These are phyloP conservation scores for Mycena haematopus DNA, from an alignment of 768 basidiomycete genomes.

Conservation along the genomic window DNA sequence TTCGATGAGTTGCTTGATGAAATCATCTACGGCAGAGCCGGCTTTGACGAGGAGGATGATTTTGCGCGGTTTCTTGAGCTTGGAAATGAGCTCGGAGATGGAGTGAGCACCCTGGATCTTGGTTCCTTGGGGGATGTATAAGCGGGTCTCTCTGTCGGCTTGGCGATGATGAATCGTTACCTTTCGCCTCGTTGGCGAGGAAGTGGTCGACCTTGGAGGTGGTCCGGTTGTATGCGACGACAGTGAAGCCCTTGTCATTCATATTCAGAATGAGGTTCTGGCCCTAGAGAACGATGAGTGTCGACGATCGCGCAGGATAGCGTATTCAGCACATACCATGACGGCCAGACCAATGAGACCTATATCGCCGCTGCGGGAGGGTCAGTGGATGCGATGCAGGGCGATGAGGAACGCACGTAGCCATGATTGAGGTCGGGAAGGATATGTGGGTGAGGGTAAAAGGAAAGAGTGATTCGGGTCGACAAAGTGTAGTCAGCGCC, in stretches of 20 bases:
- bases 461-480: conserved; percentile 37
- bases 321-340: conserved; percentile 68
- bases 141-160: conserved; percentile 24
- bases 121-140: conserved; percentile 65
- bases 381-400: conserved; percentile 27
- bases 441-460: conserved; percentile 41
- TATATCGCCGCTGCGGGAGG: conserved; percentile 82
- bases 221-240: conserved; percentile 97
- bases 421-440: conserved; percentile 47
- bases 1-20: conserved; percentile 82
- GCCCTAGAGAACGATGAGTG: conserved; percentile 57
- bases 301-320: conserved; percentile 30
- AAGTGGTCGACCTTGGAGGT: conserved; percentile 95
- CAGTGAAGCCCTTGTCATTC: conserved; percentile 99
- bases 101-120: conserved; percentile 96
- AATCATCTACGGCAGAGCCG: conserved; percentile 93
- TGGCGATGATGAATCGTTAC: conserved; percentile 48
- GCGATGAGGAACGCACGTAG: conserved; percentile 55
- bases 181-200: conserved; percentile 97
- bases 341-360: conserved; percentile 98
- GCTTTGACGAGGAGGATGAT: conserved; percentile 99
- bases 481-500: conserved; percentile 8
- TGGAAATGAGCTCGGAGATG: conserved; percentile 86
- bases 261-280: conserved; percentile 98
- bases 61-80: conserved; percentile 95